Percentiles rank a stretch among this genome's conserved stretches.
These are phyloP conservation scores for Colletotrichum truncatum DNA, from an alignment of 2,329 filamentous ascomycete genomes.

Conservation along the genomic window DNA sequence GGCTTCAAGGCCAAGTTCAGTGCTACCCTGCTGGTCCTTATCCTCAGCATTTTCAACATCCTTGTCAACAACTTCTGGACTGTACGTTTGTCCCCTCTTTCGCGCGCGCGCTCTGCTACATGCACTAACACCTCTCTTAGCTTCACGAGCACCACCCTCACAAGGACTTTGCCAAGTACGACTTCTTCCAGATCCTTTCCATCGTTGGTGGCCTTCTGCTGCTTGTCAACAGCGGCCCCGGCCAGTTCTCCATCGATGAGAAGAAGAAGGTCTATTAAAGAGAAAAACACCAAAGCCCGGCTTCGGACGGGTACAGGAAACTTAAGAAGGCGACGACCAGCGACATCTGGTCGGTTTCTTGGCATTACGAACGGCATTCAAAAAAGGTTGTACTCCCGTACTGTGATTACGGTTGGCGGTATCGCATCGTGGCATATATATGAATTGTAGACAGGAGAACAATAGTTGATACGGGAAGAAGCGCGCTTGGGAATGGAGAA, in stretches of 20 bases:
- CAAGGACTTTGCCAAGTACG: conserved; percentile 99
- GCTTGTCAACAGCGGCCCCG: conserved; percentile 97
- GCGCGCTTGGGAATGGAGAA: conserved; percentile 26
- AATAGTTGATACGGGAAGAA: conserved; percentile 22
- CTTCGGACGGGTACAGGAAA: conserved; percentile 5
- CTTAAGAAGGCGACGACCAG: background rate
- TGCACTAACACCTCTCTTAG: conserved; percentile 51
- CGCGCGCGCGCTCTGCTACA: background rate
- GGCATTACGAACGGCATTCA: conserved; percentile 30
- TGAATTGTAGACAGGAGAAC: conserved; percentile 28
- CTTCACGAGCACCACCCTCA: conserved; percentile 98
- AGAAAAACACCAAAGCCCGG: conserved; percentile 6
- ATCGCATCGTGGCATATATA: conserved; percentile 37
- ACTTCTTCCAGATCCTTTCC: conserved; percentile 99
- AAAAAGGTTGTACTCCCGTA: conserved; percentile 32
- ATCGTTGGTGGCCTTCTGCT: conserved; percentile 97
- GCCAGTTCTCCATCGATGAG: conserved; percentile 98
- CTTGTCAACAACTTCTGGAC: conserved; percentile 99
- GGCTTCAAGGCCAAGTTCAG: conserved; percentile 99
- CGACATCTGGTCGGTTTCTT: conserved; percentile 15
- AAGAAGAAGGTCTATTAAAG: conserved; percentile 99
- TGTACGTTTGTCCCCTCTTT: conserved; percentile 66
- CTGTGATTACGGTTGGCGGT: conserved; percentile 39
- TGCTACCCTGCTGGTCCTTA: conserved; percentile 92
- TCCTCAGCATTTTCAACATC: conserved; percentile 95